A percentile compares a stretch with the other conserved stretches of the same genome.
These are phyloP conservation scores for Fusarium annulatum DNA, from an alignment of 2,329 filamentous ascomycete genomes.

Conservation along the genomic window DNA sequence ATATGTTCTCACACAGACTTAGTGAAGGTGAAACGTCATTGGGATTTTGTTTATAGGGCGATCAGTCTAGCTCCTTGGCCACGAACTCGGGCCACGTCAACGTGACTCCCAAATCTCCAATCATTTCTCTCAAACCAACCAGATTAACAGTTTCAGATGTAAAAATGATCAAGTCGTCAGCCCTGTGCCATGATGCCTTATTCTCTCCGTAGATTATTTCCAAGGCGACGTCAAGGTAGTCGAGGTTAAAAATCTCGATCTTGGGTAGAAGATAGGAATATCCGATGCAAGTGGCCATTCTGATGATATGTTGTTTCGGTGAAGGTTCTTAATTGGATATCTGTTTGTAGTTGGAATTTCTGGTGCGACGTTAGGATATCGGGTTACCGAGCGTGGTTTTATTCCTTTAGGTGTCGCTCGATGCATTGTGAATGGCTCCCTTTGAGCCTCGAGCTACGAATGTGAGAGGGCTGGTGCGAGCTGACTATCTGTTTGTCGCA, in stretches of 20 bases:
- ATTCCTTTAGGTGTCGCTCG: neutral
- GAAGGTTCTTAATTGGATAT: too few species aligned
- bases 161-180: accelerated
- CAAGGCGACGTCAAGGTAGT: neutral
- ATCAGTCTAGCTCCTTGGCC: too few species aligned
- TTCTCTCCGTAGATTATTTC: neutral
- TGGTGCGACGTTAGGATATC: too few species aligned
- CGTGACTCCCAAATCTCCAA: accelerated
- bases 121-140: neutral
- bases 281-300: neutral
- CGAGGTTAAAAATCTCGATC: neutral
- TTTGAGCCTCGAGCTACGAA: neutral
- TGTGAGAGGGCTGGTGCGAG: neutral
- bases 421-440: neutral
- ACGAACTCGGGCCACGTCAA: too few species aligned
- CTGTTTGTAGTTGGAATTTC: too few species aligned
- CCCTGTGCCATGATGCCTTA: accelerated
- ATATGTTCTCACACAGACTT: neutral
- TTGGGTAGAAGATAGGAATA: neutral
- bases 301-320: too few species aligned
- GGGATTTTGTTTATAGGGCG: too few species aligned
- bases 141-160: accelerated
- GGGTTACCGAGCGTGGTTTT: neutral
- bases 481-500: neutral
- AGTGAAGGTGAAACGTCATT: neutral